phyloP scores from a whole-genome alignment of 768 basidiomycete genomes.

The Russula sp. region DNA sequence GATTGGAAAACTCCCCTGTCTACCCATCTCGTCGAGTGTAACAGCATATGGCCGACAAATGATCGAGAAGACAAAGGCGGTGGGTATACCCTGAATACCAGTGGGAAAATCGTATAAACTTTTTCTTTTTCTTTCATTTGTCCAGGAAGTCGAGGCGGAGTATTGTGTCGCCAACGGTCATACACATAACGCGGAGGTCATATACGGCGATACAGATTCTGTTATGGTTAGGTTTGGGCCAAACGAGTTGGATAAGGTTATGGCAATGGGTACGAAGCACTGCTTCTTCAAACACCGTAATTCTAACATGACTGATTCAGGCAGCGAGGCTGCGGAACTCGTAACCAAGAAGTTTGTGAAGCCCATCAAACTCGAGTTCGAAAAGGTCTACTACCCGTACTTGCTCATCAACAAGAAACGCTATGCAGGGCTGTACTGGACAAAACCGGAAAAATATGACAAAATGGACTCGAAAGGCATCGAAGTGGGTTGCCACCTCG shows the following conservation, averaged over 20 bases:
- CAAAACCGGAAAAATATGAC: conserved; percentile 88
- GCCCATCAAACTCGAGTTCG: conserved; percentile 98
- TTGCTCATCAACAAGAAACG: conserved; percentile 97
- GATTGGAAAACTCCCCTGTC: conserved; percentile 91
- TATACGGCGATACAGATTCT: conserved; percentile 99
- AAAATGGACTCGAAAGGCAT: conserved; percentile 99
- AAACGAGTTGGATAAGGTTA: conserved; percentile 76
- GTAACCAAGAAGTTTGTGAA: conserved; percentile 89
- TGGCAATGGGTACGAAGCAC: conserved; percentile 71
- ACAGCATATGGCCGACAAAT: conserved; percentile 98
- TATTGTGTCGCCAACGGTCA: conserved; percentile 84
- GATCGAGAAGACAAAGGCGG: conserved; percentile 96
- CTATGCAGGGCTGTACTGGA: conserved; percentile 98
- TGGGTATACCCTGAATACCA: conserved; percentile 28
- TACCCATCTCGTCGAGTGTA: conserved; percentile 90
- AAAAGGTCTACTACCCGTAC: conserved; percentile 99
- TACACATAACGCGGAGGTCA: conserved; percentile 83
- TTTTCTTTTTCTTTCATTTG: conserved; percentile 2
- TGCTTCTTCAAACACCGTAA: not conserved
- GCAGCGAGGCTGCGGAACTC: conserved; percentile 85
- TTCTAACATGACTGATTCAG: conserved; percentile 36
- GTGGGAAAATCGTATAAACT: not conserved
- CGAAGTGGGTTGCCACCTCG: conserved; percentile 52
- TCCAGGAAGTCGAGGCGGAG: conserved; percentile 81
- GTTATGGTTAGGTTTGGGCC: conserved; percentile 98